Evolutionary conservation across 2,329 filamentous ascomycete genomes (phyloP), one percentile per base, ranked within the genome.

Genomic region (Neonectria faginata): DNA sequence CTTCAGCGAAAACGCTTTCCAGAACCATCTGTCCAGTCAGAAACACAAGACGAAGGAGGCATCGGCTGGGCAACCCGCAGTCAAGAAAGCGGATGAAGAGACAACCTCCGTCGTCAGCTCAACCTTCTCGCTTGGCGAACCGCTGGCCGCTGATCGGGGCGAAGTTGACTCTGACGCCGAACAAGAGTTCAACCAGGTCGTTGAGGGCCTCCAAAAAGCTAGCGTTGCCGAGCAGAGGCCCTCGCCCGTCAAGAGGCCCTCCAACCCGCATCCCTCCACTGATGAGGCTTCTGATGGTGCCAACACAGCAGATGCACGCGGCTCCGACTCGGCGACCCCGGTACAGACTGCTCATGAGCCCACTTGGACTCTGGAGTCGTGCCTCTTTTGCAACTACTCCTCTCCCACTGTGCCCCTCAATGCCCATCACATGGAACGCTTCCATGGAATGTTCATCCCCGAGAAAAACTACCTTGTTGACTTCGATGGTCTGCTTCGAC

Each of bases 381-480:
- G 96, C 77, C 84, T 99, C 16, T 98, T 99, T 85, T 99, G 96
- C 85, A 97, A 96, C 79, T 92, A 92, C 74, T 85, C 91, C 54
- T 97, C 94, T 0, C 88, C 92, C 0, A 91, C 88, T 12, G 81
- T 93, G 6, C 80, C 88, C n/a, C 83, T 94, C 33, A 97, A 94
- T 75, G 84, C 93, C 36, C 83, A 89, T 44, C 96, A 99, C 77
- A 99, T 99, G 96, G 90, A 91, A 76, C 91, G 92, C 65, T 90
- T 91, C 73, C 96, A 99, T 77, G 93, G 95, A 82, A 94, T 97
- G 89, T 97, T 98, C 79, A 91, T 99, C 66, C 96, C 96, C 0
- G 96, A 99, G 78, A 92, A 89, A 79, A 83, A 90, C 33, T 99
- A 93, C 73, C 82, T 99, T 2, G 89, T 92, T 5, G 88, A 99